phyloP scores from a whole-genome alignment of 495 filamentous ascomycete genomes.

The Elasticomyces elasticus region DNA sequence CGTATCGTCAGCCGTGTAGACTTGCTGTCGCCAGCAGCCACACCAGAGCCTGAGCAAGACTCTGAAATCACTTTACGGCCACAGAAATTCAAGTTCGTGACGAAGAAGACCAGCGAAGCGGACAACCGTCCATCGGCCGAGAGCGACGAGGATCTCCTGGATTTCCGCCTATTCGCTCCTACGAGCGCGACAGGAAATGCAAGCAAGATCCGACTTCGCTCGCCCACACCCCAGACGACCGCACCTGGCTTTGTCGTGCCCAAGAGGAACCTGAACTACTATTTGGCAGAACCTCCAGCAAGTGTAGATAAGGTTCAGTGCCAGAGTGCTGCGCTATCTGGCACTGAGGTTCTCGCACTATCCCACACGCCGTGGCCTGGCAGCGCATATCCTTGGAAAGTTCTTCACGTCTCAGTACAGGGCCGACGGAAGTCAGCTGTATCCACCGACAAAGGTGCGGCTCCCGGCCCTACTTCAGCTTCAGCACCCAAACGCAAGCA shows the following conservation, averaged over 20 bases:
- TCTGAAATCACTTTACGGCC: not conserved
- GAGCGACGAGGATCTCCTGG: conserved; percentile 1
- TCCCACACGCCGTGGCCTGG: conserved; percentile 7
- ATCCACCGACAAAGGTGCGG: not conserved
- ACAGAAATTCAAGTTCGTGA: not conserved
- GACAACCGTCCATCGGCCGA: not conserved
- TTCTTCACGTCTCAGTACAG: conserved; percentile 11
- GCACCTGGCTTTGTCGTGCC: conserved; percentile 7
- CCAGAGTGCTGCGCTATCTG: not conserved
- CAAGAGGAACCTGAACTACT: not conserved
- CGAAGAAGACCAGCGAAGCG: not conserved
- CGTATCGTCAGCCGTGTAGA: conserved; percentile 4
- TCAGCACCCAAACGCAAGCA: conserved; percentile 6
- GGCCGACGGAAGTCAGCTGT: too few relatives aligned
- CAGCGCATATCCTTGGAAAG: conserved; percentile 9
- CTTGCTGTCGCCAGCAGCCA: conserved; percentile 1
- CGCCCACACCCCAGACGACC: conserved; percentile 1
- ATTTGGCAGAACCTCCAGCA: not conserved
- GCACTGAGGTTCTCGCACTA: not conserved
- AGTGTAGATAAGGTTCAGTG: not conserved
- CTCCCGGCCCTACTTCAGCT: too few relatives aligned
- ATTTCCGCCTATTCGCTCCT: conserved; percentile 15
- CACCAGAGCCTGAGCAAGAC: not conserved
- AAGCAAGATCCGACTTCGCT: conserved; percentile 12
- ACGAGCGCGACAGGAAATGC: not conserved